Conservation (phyloP, 805 yeast species). For the Saccharomycopsis oosterbeekiorum region DNA sequence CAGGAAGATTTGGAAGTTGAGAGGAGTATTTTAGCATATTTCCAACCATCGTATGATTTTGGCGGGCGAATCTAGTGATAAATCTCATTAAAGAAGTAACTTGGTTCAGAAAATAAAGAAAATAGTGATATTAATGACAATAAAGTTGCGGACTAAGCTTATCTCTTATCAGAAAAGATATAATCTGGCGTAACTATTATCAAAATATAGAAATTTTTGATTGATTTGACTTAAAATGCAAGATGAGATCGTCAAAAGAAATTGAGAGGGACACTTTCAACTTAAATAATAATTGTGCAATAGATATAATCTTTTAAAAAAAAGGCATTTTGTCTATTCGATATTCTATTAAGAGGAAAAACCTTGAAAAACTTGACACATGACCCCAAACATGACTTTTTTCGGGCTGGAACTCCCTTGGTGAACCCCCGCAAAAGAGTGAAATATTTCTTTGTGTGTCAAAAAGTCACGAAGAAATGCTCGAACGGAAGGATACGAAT, state of each 20-base stretch:
- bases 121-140: not conserved
- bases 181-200: too few species aligned
- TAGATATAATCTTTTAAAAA: too few species aligned
- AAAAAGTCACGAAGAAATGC: not conserved
- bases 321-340: too few species aligned
- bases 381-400: not conserved
- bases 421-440: not conserved
- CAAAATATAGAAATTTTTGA: too few species aligned
- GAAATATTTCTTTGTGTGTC: not conserved
- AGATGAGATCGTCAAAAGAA: too few species aligned
- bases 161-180: too few species aligned
- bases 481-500: not conserved
- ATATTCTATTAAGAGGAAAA: not conserved
- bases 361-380: not conserved
- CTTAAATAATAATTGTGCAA: too few species aligned
- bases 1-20: slow-evolving; percentile 75
- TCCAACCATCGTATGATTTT: slow-evolving; percentile 1
- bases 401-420: slow-evolving; percentile 1
- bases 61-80: not conserved
- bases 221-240: too few species aligned
- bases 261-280: too few species aligned
- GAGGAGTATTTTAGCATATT: slow-evolving; percentile 64
- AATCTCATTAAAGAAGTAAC: not conserved
- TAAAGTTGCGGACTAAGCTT: too few species aligned
- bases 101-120: not conserved